Percentiles rank a stretch among this genome's conserved stretches.
phyloP scores from a whole-genome alignment of 2,329 filamentous ascomycete genomes.

The Pezicula carpinea region DNA sequence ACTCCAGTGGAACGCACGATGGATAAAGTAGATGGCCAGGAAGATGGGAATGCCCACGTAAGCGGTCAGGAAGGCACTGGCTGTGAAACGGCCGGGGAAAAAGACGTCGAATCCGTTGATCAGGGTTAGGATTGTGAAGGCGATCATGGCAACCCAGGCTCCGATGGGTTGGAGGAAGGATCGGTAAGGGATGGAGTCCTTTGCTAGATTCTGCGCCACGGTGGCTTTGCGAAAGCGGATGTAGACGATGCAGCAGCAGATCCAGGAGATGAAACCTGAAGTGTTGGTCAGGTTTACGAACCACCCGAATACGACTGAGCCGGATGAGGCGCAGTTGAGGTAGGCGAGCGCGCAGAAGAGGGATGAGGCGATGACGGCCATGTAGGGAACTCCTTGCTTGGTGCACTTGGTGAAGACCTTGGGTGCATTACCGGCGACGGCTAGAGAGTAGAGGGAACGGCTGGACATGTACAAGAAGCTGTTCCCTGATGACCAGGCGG shows the following conservation, averaged over 20 bases:
- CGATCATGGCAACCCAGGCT: slow-evolving; percentile 44
- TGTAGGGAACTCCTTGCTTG: slow-evolving; percentile 45
- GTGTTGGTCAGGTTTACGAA: slow-evolving; percentile 51
- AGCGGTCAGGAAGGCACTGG: slow-evolving; percentile 52
- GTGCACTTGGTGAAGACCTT: slow-evolving; percentile 44
- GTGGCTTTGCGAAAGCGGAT: slow-evolving; percentile 52
- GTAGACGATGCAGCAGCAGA: slow-evolving; percentile 49
- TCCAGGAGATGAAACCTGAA: slow-evolving; percentile 49
- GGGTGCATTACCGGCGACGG: slow-evolving; percentile 48
- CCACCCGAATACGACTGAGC: slow-evolving; percentile 48
- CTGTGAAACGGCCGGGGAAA: slow-evolving; percentile 52
- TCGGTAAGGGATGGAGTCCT: slow-evolving; percentile 41
- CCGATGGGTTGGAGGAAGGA: slow-evolving; percentile 54
- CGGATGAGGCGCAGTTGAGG: slow-evolving; percentile 39
- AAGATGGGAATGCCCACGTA: slow-evolving; percentile 65
- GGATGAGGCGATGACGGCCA: slow-evolving; percentile 37
- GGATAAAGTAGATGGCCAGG: slow-evolving; percentile 46
- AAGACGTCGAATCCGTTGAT: slow-evolving; percentile 64
- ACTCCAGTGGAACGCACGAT: slow-evolving; percentile 39
- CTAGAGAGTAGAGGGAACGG: slow-evolving; percentile 47
- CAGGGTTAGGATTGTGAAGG: slow-evolving; percentile 46
- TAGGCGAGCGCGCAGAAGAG: slow-evolving; percentile 43
- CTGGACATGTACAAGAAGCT: slow-evolving; percentile 48
- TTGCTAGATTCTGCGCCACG: slow-evolving; percentile 35
- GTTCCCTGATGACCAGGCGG: slow-evolving; percentile 51